Base-by-base conservation (phyloP, 1,284 basidiomycete species). In the Puccinia novopanici region DNA sequence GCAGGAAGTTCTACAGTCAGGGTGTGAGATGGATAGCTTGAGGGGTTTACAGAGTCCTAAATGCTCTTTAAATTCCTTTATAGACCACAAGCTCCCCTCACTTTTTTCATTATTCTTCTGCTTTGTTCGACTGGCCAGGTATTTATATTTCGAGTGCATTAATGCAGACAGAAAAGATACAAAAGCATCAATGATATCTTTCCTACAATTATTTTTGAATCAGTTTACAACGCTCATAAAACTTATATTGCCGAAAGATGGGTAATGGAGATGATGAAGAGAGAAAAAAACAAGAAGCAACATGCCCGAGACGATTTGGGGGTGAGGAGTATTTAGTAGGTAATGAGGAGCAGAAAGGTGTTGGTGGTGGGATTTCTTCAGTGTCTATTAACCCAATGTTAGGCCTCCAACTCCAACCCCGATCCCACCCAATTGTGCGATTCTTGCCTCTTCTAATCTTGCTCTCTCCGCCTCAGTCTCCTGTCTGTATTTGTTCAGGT, bases 401-500 rank as follows among this genome's bases (percentile, higher is more conserved):
- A 77, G 61, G 27, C 55, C 30, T 27, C 30, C 54, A 3, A 82
- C 30, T 72, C 65, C 55, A 71, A 83, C 67, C 71, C 71, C 78
- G 17, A 80, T 45, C 48, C 52, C 68, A 13, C 74, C 77, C 45
- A 82, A 52, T 50, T 78, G 80, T 34, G 59, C 82, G 19, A 83
- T 81, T 50, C 83, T 63, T 70, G 79, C 82, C 13, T 79, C n/a
- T 65, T 83, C 83, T 42, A 81, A 74, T 63, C 81, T 81, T 24
- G 82, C 77, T 27, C 82, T 59, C 82, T 89, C 91, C 52, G 89
- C 90, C 83, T 91, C 90, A 84, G 90, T 88, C 86, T 90, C 86
- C 80, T 87, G 87, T 82, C 91, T 87, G 85, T 90, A 92, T 82
- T 89, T 88, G 54, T 88, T 86, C 52, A 92, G 85, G 86, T 93